Evolutionary conservation across 2,329 filamentous ascomycete species (phyloP).

Genomic region (Cladosporium austrohemisphaericum): DNA sequence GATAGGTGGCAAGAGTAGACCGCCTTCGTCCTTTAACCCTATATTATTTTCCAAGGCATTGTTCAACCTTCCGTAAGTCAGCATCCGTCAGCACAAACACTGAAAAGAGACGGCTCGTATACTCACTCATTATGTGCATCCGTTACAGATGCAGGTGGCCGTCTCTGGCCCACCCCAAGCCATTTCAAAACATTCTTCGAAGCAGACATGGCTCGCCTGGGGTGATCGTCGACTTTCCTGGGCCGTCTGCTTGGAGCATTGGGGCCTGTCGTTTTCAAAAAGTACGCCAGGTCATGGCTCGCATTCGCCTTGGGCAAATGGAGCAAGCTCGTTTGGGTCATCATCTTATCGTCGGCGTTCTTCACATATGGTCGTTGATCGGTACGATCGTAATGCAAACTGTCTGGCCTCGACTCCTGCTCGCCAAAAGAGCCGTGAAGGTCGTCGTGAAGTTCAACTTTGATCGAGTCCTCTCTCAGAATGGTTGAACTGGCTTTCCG

Average conservation of each 20-base stretch:
- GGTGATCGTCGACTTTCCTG: constrained; percentile 26
- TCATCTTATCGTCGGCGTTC: constrained; percentile 27
- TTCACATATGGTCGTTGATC: constrained; percentile 27
- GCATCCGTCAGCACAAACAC: not conserved
- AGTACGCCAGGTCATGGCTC: constrained; percentile 36
- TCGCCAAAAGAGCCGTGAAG: constrained; percentile 6
- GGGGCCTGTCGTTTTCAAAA: constrained; percentile 38
- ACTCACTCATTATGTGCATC: constrained; percentile 11
- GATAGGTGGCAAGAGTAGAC: constrained; percentile 26
- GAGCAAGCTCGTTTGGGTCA: constrained; percentile 30
- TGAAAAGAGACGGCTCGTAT: not conserved
- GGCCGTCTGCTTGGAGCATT: constrained; percentile 28
- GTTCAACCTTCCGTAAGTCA: constrained; percentile 5
- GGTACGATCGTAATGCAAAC: constrained; percentile 27
- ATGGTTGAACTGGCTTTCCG: constrained; percentile 26
- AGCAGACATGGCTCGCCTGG: constrained; percentile 25
- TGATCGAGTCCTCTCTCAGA: constrained; percentile 27
- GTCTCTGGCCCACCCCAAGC: constrained; percentile 22
- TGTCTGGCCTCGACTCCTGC: constrained; percentile 14
- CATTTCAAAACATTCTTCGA: constrained; percentile 33
- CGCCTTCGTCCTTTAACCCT: constrained; percentile 27
- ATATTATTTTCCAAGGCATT: constrained; percentile 1
- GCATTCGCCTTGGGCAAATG: constrained; percentile 27
- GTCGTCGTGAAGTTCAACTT: constrained; percentile 20
- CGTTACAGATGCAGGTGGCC: constrained; percentile 9